phyloP scores from a whole-genome alignment of 495 filamentous ascomycete species.

The Parathielavia hyrcaniae region DNA sequence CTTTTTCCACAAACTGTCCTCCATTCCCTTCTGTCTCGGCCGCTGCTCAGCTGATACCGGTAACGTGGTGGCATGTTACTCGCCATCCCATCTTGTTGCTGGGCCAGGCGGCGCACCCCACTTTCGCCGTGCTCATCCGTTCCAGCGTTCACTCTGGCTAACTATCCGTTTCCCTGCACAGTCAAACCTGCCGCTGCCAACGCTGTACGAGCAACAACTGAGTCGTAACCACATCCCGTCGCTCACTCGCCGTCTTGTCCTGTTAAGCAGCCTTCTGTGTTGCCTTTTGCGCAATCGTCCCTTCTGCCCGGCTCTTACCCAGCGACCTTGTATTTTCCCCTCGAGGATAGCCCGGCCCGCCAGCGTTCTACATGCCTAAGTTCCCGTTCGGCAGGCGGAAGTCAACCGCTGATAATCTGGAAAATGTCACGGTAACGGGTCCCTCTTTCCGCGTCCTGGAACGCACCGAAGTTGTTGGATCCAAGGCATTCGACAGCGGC shows the following conservation, averaged over 20 bases:
- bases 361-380: slow-evolving; percentile 46
- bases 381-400: slow-evolving; percentile 48
- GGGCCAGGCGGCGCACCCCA: neutral
- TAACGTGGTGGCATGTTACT: neutral
- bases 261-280: neutral
- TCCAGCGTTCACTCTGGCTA: neutral
- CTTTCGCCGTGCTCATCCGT: slow-evolving; percentile 1
- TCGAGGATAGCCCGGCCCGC: slow-evolving; percentile 24
- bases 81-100: neutral
- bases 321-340: slow-evolving; percentile 12
- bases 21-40: neutral
- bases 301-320: slow-evolving; percentile 16
- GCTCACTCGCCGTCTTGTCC: neutral
- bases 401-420: slow-evolving; percentile 45
- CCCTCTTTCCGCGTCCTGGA: slow-evolving; percentile 48
- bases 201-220: neutral
- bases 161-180: neutral
- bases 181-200: neutral
- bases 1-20: neutral
- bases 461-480: slow-evolving; percentile 34
- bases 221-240: neutral
- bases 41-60: neutral
- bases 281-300: neutral
- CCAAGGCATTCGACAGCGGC: slow-evolving; percentile 42
- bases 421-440: slow-evolving; percentile 40